phyloP scores from a whole-genome alignment of 1,139 yeast species.

The Hemisphaericaspora subhashii region DNA sequence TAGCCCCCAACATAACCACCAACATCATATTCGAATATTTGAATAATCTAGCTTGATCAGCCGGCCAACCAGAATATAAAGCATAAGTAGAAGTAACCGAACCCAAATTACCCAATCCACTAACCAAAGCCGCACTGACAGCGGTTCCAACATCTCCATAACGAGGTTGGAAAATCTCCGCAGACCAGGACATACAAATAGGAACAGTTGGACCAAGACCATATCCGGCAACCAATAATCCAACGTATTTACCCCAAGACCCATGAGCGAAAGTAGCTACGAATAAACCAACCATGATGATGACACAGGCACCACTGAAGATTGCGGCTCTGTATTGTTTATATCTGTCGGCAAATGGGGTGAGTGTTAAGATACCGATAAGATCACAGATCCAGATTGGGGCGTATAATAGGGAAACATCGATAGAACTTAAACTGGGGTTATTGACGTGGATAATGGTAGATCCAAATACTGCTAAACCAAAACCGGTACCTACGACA shows the following conservation, averaged over 20 bases:
- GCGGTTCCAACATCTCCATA: conserved; percentile 89
- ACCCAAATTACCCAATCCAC: conserved; percentile 85
- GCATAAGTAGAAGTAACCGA: conserved; percentile 86
- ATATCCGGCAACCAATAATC: conserved; percentile 76
- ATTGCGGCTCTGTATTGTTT: conserved; percentile 58
- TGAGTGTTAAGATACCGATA: conserved; percentile 70
- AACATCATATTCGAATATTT: conserved; percentile 81
- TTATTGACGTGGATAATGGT: conserved; percentile 71
- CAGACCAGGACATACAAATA: conserved; percentile 82
- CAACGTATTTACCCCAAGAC: conserved; percentile 77
- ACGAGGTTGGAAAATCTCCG: conserved; percentile 68
- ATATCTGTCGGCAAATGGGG: conserved; percentile 77
- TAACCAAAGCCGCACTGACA: conserved; percentile 76
- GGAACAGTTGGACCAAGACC: conserved; percentile 93
- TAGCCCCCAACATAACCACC: conserved; percentile 71
- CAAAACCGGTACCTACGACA: conserved; percentile 86
- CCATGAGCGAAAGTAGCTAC: conserved; percentile 76
- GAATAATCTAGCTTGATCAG: conserved; percentile 60
- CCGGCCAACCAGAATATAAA: conserved; percentile 84
- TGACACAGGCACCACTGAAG: conserved; percentile 59
- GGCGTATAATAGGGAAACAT: conserved; percentile 74
- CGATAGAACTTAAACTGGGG: conserved; percentile 62
- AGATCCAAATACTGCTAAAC: conserved; percentile 82
- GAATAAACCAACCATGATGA: conserved; percentile 72
- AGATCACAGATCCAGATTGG: conserved; percentile 90